Evolutionary conservation across 2,329 filamentous ascomycete species (phyloP), one percentile per base, ranked within the genome.

Genomic region (Hymenotorrendiella dingleyae): DNA sequence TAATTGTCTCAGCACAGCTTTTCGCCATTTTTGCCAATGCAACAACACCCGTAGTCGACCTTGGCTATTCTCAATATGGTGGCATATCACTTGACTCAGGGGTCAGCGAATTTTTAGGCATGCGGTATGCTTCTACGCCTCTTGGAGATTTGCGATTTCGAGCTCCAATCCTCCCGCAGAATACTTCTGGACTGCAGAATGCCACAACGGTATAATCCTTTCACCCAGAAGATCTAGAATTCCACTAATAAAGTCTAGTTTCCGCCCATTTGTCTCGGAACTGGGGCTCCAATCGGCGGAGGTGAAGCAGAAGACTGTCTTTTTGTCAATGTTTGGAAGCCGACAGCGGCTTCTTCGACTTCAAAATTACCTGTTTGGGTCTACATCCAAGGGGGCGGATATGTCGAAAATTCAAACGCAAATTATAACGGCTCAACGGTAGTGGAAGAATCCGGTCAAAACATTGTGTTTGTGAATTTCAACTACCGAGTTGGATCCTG

Each of bases 91-190:
- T 74, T 1, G 50, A 62, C 0, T 73, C 74, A 47, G 80, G 78
- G 2, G 67, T 86, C 39, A 77, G 74, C 2, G 73, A 82, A 62
- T 90, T 82, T 80, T 70, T 86, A 6, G 85, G 84, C 1, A 76
- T 90, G 53, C 76, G 83, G 14, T 91, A 77, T 65, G 85, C 84
- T 2, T 78, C 81, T 3, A 70, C 84, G 4, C 84, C 84, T 0
- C 44, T 83, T 5, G 82, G 80, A 1, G 52, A 73, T 4, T 58
- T 86, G 45, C 73, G 86, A 16, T 90, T 88, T 57, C 68, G 71
- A 33, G 76, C 78, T n/a, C 84, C 86, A 0, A 66, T 73, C 1
- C 21, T 42, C 14, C 52, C 52, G 4, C 16, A 36, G 11, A 9
- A 26, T 23, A 48, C 47, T 3, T 12, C 16, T 7, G 43, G 36